A percentile compares a stretch with the other conserved stretches of the same genome.
These are phyloP conservation scores for Antitrichia curtipendula DNA, from an alignment of 225 moss, liverwort and hornwort species.

Conservation along the genomic window DNA sequence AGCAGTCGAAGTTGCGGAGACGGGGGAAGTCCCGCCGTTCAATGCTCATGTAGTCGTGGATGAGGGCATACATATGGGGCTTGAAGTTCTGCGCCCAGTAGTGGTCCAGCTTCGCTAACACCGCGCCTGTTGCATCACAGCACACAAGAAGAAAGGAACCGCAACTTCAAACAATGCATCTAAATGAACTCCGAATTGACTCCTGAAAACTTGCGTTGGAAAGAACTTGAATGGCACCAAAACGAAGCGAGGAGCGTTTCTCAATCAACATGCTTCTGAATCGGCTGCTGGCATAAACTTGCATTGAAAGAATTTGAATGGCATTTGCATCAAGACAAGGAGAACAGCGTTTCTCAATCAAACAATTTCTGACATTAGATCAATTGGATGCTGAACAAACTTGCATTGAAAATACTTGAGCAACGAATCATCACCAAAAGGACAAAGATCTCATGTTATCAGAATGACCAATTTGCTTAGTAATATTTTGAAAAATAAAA, in stretches of 20 bases:
- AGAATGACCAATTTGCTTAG: background rate
- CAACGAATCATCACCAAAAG: background rate
- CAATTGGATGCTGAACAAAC: background rate
- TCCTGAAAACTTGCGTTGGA: background rate
- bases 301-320: background rate
- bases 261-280: background rate
- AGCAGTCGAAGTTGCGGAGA: slow-evolving; percentile 78
- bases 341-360: background rate
- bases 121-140: slow-evolving; percentile 39
- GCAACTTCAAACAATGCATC: slow-evolving; percentile 1
- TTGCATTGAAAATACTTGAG: background rate
- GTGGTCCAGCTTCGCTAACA: slow-evolving; percentile 69
- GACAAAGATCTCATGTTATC: background rate
- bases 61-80: slow-evolving; percentile 56
- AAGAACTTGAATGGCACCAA: background rate
- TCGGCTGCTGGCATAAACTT: background rate
- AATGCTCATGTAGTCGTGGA: slow-evolving; percentile 68
- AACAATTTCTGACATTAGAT: background rate
- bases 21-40: slow-evolving; percentile 44
- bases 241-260: background rate
- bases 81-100: slow-evolving; percentile 58
- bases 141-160: background rate
- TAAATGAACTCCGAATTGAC: background rate
- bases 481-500: background rate
- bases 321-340: background rate